Evolutionary conservation across 2,329 filamentous ascomycete genomes (phyloP).

Genomic region (Fusarium devonianum): DNA sequence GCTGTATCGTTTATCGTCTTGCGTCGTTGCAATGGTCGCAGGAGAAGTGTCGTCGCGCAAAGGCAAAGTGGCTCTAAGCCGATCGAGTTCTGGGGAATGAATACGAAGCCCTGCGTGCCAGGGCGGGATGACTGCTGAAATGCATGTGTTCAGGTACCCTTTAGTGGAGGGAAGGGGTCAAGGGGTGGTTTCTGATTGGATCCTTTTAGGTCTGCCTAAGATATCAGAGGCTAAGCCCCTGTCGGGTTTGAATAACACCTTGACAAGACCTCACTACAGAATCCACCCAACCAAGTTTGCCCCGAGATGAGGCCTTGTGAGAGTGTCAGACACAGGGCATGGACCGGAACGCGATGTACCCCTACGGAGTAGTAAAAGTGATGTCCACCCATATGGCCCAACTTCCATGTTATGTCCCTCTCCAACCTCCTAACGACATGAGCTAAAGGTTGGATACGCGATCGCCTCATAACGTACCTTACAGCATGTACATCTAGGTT

Average conservation of each 20-base stretch:
- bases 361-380: no score
- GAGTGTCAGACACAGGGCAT: not conserved
- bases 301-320: conserved; percentile 21
- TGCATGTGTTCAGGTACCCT: conserved; percentile 29
- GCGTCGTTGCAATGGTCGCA: conserved; percentile 11
- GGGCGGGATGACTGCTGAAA: conserved; percentile 26
- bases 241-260: not conserved
- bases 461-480: no score
- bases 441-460: no score
- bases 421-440: no score
- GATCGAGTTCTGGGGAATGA: conserved; percentile 27
- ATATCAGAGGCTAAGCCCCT: conserved; percentile 10
- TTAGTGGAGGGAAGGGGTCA: conserved; percentile 28
- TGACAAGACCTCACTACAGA: conserved; percentile 15
- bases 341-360: no score
- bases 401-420: no score
- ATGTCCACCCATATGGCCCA: no score
- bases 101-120: conserved; percentile 35
- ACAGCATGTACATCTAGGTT: not conserved
- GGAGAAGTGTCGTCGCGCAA: conserved; percentile 18
- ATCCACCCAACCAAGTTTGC: conserved; percentile 13
- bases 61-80: conserved; percentile 34
- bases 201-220: conserved; percentile 7
- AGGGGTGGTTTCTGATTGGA: conserved; percentile 32
- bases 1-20: conserved; percentile 10